Evolutionary conservation across 208 protist genomes (phyloP).

Genomic region (Acanthamoeba rhysodes): DNA sequence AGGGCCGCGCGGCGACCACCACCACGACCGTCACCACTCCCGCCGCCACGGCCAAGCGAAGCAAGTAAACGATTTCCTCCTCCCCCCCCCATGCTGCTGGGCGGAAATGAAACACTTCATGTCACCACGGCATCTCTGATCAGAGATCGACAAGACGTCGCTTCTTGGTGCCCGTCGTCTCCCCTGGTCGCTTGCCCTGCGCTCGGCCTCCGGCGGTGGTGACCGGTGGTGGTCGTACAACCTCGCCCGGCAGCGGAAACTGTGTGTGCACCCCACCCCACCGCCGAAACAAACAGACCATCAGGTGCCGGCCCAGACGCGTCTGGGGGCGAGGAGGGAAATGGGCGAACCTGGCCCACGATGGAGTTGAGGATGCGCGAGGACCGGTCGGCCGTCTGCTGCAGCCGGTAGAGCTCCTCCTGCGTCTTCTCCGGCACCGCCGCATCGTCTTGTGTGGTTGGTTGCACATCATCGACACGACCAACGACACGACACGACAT

Average conservation of each 20-base stretch:
- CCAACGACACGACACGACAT: neutral
- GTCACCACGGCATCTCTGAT: no score
- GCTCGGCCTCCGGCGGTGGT: neutral
- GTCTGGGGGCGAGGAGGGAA: neutral
- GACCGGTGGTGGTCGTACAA: neutral
- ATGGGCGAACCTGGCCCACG: slow-evolving; percentile 2
- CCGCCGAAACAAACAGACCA: neutral
- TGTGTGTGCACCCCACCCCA: neutral
- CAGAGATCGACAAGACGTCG: slow-evolving; percentile 6
- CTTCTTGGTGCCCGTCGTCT: neutral
- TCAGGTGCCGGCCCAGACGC: no score
- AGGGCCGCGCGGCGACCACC: neutral
- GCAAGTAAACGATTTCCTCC: neutral
- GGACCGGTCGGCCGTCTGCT: slow-evolving; percentile 38
- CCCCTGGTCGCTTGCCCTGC: neutral
- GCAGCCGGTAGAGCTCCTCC: neutral
- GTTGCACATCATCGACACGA: neutral
- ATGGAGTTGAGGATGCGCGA: slow-evolving; percentile 69
- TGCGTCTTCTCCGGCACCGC: slow-evolving; percentile 34
- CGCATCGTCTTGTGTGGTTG: neutral
- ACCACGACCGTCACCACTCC: neutral
- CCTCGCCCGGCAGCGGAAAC: slow-evolving; percentile 44
- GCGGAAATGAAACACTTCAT: no score
- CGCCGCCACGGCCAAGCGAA: neutral
- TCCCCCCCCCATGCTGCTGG: no score